Conservation (phyloP, 805 yeast species). For the Ogataea polymorpha region DNA sequence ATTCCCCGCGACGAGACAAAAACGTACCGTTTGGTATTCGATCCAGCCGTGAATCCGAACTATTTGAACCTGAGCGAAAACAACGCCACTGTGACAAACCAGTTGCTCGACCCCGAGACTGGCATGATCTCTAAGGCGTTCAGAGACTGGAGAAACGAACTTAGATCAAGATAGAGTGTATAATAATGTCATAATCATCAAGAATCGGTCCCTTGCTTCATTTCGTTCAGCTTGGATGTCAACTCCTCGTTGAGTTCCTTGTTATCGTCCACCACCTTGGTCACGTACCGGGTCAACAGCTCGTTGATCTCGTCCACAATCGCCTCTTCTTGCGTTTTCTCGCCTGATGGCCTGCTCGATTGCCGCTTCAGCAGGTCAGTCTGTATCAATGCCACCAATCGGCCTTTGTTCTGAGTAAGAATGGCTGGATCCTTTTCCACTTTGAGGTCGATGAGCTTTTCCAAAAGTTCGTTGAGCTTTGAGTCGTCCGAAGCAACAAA, state of each 20-base stretch:
- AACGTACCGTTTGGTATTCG: slow-evolving; percentile 55
- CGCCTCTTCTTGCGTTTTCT: slow-evolving; percentile 14
- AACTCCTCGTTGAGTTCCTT: slow-evolving; percentile 13
- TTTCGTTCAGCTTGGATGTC: slow-evolving; percentile 9
- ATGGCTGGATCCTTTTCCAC: slow-evolving; percentile 47
- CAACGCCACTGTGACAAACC: slow-evolving; percentile 28
- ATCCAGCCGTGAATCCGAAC: slow-evolving; percentile 46
- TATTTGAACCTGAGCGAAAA: slow-evolving; percentile 49
- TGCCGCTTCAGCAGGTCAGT: slow-evolving; percentile 41
- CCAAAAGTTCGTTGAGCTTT: slow-evolving; percentile 10
- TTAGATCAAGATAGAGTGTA: slow-evolving; percentile 7
- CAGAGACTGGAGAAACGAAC: slow-evolving; percentile 48
- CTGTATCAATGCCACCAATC: slow-evolving; percentile 49
- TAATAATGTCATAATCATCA: not conserved
- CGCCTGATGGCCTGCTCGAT: slow-evolving; percentile 4
- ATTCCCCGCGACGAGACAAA: slow-evolving; percentile 52
- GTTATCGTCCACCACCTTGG: slow-evolving; percentile 15
- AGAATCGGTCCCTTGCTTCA: slow-evolving; percentile 6
- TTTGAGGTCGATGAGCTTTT: slow-evolving; percentile 42
- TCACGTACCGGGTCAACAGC: slow-evolving; percentile 19
- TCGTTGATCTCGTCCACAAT: slow-evolving; percentile 19
- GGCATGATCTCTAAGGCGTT: slow-evolving; percentile 49
- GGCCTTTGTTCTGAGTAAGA: slow-evolving; percentile 46
- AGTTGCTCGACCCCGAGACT: slow-evolving; percentile 35
- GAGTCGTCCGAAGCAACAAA: slow-evolving; percentile 32